Evolutionary conservation across 495 filamentous ascomycete genomes (phyloP), one percentile per base, ranked within the genome.

Genomic region (Friedmanniomyces simplex): DNA sequence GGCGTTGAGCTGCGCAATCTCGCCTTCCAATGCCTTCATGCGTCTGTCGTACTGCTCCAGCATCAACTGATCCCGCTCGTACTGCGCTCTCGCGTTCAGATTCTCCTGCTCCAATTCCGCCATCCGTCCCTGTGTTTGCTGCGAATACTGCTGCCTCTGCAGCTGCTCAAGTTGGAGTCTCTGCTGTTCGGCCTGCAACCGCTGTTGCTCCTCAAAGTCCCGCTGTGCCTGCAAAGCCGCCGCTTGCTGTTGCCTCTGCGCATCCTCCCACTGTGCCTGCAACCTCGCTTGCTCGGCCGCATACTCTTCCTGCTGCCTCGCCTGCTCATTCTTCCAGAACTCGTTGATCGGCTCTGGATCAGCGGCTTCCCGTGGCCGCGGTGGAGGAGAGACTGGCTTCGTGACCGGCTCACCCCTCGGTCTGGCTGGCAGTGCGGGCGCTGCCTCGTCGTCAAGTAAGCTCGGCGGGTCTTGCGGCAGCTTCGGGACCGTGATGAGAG

Each of bases 331-430:
- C 69, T 91, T 91, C 93, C 93, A 98, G 70, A 98, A 98, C 66
- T 97, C 94, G 56, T 85, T 86, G 66, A 98, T 97, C 18, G 94
- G 88, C 65, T 95, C 93, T 7, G 93, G 93, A 63, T 97, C 93
- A 1, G 72, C 68, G 37, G 81, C 47, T 26, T 57, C 26, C 25
- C 46, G 70, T 13, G 83, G 84, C 16, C 83, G 80, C 18, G 86
- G 86, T 1, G 81, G 79, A 12, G 88, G 83, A 52, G 80, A 76
- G 60, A 81, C 76, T 5, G 81, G 77, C 45, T 85, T 82, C 65
- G 86, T 82, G 47, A 78, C 60, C 1, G 50, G 46, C 52, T 84
- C 82, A 68, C 81, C 86, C 10, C 74, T 66, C 3, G 93, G 93
- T 37, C 93, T 82, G 21, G 80, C 82, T 0, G 94, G 93, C 52